These are phyloP conservation scores for Venturia pyrina DNA, from an alignment of 2,329 filamentous ascomycete genomes.

Conservation along the genomic window DNA sequence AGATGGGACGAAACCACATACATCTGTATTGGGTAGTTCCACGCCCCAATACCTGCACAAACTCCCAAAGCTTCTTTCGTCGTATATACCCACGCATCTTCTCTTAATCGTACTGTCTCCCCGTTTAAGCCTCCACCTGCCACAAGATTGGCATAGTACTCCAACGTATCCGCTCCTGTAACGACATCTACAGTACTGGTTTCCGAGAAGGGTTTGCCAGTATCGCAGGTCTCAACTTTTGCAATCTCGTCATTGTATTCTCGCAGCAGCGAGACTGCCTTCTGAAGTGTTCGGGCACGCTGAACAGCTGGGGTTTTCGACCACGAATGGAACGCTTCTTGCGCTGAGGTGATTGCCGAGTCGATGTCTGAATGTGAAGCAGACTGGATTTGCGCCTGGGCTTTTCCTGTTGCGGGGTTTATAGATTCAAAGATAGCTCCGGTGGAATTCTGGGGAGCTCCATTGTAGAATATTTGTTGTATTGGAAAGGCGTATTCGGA, in stretches of 20 bases:
- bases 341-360: slow-evolving; percentile 59
- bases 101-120: slow-evolving; percentile 62
- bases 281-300: slow-evolving; percentile 68
- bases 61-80: slow-evolving; percentile 74
- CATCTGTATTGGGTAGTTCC: slow-evolving; percentile 90
- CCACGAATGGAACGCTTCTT: slow-evolving; percentile 65
- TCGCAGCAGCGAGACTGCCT: slow-evolving; percentile 63
- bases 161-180: slow-evolving; percentile 75
- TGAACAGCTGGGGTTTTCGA: slow-evolving; percentile 63
- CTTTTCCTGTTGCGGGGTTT: slow-evolving; percentile 60
- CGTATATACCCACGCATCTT: slow-evolving; percentile 73
- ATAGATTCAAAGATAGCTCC: slow-evolving; percentile 58
- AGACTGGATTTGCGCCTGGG: slow-evolving; percentile 61
- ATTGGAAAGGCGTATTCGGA: slow-evolving; percentile 32
- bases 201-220: slow-evolving; percentile 76
- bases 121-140: slow-evolving; percentile 71
- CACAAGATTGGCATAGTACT: slow-evolving; percentile 75
- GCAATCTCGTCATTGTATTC: slow-evolving; percentile 72
- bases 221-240: slow-evolving; percentile 70
- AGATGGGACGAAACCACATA: slow-evolving; percentile 20
- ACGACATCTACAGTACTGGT: slow-evolving; percentile 75
- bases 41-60: slow-evolving; percentile 78
- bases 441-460: slow-evolving; percentile 52
- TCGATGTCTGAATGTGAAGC: slow-evolving; percentile 60
- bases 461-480: slow-evolving; percentile 66